phyloP scores from a whole-genome alignment of 345 rosid species.

The Syzygium oleosum region DNA sequence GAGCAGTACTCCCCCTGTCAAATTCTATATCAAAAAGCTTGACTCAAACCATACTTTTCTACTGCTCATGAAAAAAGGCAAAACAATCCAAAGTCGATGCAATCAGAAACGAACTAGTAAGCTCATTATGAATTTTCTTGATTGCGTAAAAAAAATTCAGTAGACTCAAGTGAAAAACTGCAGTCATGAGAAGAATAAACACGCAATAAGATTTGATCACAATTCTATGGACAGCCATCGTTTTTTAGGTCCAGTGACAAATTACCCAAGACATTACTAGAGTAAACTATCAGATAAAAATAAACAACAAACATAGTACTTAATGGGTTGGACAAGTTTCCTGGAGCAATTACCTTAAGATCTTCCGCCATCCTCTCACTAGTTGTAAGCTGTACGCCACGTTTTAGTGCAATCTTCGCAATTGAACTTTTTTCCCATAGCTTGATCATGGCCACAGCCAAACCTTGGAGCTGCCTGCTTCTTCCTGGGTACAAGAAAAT shows the following conservation, averaged over 20 bases:
- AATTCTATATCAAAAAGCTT: neutral
- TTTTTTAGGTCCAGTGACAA: neutral
- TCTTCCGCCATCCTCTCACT: conserved; percentile 99
- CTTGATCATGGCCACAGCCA: conserved; percentile 77
- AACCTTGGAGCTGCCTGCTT: conserved; percentile 86
- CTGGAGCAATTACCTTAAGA: conserved; percentile 50
- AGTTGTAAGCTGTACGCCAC: conserved; percentile 82
- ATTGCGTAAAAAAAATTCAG: neutral
- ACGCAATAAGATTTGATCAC: neutral
- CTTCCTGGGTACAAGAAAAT: conserved; percentile 48
- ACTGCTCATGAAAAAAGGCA: neutral
- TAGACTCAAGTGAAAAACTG: neutral
- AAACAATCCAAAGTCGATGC: neutral
- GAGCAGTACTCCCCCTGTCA: conserved; percentile 58
- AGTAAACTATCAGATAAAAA: neutral
- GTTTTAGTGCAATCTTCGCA: conserved; percentile 83
- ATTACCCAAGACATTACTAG: neutral
- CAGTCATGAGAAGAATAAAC: neutral
- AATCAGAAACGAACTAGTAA: neutral
- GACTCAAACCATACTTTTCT: neutral
- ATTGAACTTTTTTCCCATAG: conserved; percentile 81
- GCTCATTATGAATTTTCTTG: neutral
- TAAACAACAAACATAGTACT: neutral
- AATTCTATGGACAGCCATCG: neutral
- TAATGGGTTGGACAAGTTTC: neutral